phyloP scores from a whole-genome alignment of 176 grass and related monocot species.

The Cenchrus purpureus region DNA sequence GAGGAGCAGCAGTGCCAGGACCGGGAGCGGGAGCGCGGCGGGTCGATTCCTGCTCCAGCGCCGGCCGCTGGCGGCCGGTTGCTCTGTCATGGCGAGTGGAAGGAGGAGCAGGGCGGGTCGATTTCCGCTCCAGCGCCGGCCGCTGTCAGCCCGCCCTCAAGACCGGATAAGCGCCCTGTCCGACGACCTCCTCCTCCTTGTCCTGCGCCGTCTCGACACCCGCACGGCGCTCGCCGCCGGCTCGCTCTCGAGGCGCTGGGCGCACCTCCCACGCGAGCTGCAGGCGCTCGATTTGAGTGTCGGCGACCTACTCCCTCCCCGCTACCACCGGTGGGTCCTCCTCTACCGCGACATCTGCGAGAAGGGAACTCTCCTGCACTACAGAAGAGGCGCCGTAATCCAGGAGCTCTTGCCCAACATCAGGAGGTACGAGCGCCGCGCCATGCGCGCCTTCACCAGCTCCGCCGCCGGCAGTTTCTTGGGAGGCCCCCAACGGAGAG shows the following conservation, averaged over 20 bases:
- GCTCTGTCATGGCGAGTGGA: too few species aligned
- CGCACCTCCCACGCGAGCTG: conserved; percentile 9
- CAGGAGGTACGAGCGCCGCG: conserved; percentile 28
- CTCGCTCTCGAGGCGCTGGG: conserved; percentile 10
- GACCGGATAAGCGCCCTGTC: conserved; percentile 22
- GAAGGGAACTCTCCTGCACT: neutral
- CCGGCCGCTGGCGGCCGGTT: too few species aligned
- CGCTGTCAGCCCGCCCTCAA: neutral
- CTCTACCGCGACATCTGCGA: neutral
- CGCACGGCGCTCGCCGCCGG: conserved; percentile 8
- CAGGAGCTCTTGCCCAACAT: neutral
- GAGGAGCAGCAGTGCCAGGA: neutral
- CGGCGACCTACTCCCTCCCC: neutral
- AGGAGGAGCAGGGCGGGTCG: neutral
- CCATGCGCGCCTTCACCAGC: neutral
- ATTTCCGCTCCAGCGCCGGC: neutral
- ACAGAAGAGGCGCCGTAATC: too few species aligned
- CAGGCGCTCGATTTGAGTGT: neutral
- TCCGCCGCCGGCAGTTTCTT: neutral
- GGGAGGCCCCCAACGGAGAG: neutral
- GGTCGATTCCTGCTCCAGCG: too few species aligned
- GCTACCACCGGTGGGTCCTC: conserved; percentile 23
- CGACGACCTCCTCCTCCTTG: conserved; percentile 28
- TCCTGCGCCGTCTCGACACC: conserved; percentile 25
- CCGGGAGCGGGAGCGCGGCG: too few species aligned